Percentiles rank a stretch among this genome's conserved stretches.
These are phyloP conservation scores for Lentinula detonsa DNA, from an alignment of 768 basidiomycete species.

Conservation along the genomic window DNA sequence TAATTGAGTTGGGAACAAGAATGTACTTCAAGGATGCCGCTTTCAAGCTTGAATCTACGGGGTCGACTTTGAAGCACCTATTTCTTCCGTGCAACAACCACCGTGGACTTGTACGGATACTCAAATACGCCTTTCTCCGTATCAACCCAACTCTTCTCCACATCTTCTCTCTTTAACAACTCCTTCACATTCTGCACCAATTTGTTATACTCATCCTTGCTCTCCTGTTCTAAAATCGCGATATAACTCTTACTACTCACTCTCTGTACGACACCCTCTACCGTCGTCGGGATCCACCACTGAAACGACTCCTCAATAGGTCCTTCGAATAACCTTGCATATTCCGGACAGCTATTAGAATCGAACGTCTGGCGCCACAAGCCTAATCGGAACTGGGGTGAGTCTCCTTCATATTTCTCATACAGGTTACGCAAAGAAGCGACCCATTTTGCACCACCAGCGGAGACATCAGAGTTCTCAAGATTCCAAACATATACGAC, in stretches of 20 bases:
- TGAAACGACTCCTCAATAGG: constrained; percentile 52
- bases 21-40: too few relatives aligned
- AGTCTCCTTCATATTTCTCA: constrained; percentile 61
- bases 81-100: constrained; percentile 47
- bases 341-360: constrained; percentile 37
- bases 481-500: constrained; percentile 87
- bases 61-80: constrained; percentile 9
- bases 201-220: constrained; percentile 43
- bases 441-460: constrained; percentile 55
- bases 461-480: constrained; percentile 44
- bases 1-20: too few relatives aligned
- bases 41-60: too few relatives aligned
- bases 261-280: constrained; percentile 55
- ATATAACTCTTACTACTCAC: constrained; percentile 86
- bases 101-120: constrained; percentile 70
- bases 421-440: constrained; percentile 63
- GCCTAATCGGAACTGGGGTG: constrained; percentile 78
- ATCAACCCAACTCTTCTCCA: constrained; percentile 68
- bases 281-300: constrained; percentile 46
- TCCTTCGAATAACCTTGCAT: constrained; percentile 51
- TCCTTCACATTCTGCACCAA: constrained; percentile 45
- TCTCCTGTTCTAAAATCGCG: constrained; percentile 50
- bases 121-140: constrained; percentile 66
- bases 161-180: constrained; percentile 52
- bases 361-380: constrained; percentile 72